These are phyloP conservation scores for Ricinus communis DNA, from an alignment of 345 rosid species.

Conservation along the genomic window DNA sequence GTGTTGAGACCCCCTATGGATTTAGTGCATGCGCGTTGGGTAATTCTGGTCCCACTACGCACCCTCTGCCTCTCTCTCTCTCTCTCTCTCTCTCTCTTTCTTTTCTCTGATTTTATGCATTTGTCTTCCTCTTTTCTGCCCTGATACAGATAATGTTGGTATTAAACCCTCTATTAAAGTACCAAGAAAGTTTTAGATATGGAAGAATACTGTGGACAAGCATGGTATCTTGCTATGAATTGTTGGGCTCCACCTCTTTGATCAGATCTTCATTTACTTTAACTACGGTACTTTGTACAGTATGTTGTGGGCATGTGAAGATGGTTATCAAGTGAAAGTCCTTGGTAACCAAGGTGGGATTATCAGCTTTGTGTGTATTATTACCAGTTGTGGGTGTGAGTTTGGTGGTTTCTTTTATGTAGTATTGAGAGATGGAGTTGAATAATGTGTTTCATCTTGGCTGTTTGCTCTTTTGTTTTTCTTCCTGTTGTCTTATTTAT, in stretches of 20 bases:
- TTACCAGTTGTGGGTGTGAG: background rate
- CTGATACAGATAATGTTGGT: conserved; percentile 27
- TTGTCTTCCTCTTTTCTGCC: conserved; percentile 20
- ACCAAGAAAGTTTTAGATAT: conserved; percentile 12
- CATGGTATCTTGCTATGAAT: background rate
- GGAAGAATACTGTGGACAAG: background rate
- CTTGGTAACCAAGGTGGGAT: background rate
- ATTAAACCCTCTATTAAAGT: conserved; percentile 17
- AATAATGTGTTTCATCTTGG: background rate
- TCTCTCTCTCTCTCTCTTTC: conserved; percentile 4
- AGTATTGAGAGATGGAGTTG: background rate
- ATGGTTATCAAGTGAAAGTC: background rate
- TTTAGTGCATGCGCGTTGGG: conserved; percentile 52
- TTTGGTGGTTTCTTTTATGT: background rate
- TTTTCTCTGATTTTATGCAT: conserved; percentile 31
- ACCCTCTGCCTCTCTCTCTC: conserved; percentile 6
- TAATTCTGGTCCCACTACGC: conserved; percentile 41
- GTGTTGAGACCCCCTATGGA: conserved; percentile 38
- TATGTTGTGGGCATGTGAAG: background rate
- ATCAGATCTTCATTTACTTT: background rate
- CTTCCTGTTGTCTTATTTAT: background rate
- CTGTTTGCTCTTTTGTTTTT: background rate
- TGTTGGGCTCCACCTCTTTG: conserved; percentile 8
- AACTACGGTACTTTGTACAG: background rate
- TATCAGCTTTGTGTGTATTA: conserved; percentile 1